These are phyloP conservation scores for Solanum pimpinellifolium DNA, from an alignment of 257 asterid species.

Conservation along the genomic window DNA sequence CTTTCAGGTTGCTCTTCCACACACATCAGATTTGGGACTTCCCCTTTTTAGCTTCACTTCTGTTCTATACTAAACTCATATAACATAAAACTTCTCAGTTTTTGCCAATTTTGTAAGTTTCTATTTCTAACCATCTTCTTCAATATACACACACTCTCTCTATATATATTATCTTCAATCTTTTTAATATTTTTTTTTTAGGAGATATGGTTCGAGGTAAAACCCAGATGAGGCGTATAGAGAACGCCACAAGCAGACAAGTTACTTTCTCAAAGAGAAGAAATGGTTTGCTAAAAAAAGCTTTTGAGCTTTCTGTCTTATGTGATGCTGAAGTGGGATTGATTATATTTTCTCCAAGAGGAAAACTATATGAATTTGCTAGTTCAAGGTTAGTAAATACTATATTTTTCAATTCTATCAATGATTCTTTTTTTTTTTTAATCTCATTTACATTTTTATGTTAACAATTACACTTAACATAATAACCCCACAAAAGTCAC, in stretches of 20 bases:
- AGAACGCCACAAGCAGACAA: slow-evolving; percentile 82
- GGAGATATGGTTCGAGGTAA: slow-evolving; percentile 72
- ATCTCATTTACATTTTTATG: neutral
- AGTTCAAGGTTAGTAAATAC: slow-evolving; percentile 43
- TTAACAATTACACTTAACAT: neutral
- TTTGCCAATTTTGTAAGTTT: slow-evolving; percentile 52
- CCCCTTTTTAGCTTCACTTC: slow-evolving; percentile 36
- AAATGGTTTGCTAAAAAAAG: slow-evolving; percentile 75
- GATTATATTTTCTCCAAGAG: slow-evolving; percentile 69
- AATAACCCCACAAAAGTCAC: neutral
- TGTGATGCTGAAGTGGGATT: slow-evolving; percentile 86
- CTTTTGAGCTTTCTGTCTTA: slow-evolving; percentile 73
- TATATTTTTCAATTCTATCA: no score
- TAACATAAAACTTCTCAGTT: slow-evolving; percentile 18
- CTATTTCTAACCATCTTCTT: neutral
- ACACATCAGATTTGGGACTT: slow-evolving; percentile 18
- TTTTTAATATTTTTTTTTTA: neutral
- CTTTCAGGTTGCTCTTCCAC: slow-evolving; percentile 3
- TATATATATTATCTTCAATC: neutral
- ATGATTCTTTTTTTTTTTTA: no score
- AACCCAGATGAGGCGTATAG: slow-evolving; percentile 92
- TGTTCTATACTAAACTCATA: neutral
- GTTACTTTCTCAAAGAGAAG: slow-evolving; percentile 88
- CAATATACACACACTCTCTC: neutral
- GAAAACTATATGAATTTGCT: slow-evolving; percentile 67